These are phyloP conservation scores for Catharanthus roseus DNA, from an alignment of 257 asterid species.

Conservation along the genomic window DNA sequence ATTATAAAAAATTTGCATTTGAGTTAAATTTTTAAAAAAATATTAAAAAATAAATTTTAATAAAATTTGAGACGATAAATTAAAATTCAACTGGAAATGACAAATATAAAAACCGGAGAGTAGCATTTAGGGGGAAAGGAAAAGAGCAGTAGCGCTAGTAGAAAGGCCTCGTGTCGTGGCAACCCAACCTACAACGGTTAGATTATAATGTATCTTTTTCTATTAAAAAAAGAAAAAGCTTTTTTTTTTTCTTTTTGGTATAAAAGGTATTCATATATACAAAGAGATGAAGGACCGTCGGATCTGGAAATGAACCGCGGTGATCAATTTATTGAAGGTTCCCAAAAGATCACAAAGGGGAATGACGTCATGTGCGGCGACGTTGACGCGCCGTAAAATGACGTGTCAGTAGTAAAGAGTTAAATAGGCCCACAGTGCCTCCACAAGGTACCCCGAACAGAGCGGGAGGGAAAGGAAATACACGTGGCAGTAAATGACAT, in stretches of 20 bases:
- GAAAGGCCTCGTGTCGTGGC: too few species aligned
- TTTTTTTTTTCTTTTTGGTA: too few species aligned
- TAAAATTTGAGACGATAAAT: too few species aligned
- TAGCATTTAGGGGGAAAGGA: too few species aligned
- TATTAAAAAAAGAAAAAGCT: too few species aligned
- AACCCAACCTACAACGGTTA: neutral
- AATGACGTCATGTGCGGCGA: constrained; percentile 23
- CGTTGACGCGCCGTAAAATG: constrained; percentile 33
- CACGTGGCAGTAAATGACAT: constrained; percentile 23
- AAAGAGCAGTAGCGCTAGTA: neutral
- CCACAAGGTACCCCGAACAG: constrained; percentile 19
- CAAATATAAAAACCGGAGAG: too few species aligned
- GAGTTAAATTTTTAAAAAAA: too few species aligned
- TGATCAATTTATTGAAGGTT: neutral
- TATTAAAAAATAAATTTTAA: too few species aligned
- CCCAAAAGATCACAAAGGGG: constrained; percentile 9
- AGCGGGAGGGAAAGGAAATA: constrained; percentile 31
- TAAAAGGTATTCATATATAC: neutral
- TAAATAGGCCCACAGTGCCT: constrained; percentile 15
- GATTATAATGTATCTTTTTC: neutral
- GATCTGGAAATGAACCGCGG: constrained; percentile 11
- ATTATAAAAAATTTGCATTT: too few species aligned
- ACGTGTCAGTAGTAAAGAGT: constrained; percentile 23
- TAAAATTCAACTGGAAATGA: too few species aligned
- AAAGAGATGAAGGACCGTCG: neutral